Evolutionary conservation across 495 filamentous ascomycete species (phyloP).

Genomic region (Annulohypoxylon maeteangense): DNA sequence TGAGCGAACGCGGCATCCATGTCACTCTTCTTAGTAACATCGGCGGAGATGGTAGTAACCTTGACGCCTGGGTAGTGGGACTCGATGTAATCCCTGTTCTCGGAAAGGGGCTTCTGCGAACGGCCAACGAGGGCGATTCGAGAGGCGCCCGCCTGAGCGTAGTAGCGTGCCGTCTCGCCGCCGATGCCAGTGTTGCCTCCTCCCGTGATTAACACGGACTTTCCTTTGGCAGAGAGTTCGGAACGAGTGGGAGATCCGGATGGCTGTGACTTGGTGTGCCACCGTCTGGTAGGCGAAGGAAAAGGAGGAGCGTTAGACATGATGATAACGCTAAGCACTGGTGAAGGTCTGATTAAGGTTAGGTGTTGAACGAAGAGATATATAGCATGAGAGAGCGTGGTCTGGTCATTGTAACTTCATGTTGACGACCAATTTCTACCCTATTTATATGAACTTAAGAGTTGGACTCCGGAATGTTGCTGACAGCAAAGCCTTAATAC

Average conservation of each 20-base stretch:
- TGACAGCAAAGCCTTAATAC: too few relatives aligned
- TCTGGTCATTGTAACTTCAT: too few relatives aligned
- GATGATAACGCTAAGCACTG: neutral
- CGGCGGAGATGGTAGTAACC: constrained; percentile 42
- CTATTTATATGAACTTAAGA: too few relatives aligned
- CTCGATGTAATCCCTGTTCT: constrained; percentile 27
- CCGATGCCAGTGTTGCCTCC: constrained; percentile 53
- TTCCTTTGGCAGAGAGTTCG: constrained; percentile 54
- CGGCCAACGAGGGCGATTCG: constrained; percentile 53
- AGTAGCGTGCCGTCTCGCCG: constrained; percentile 52
- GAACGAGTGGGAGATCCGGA: constrained; percentile 48
- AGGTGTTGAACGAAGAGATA: too few relatives aligned
- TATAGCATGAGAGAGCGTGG: too few relatives aligned
- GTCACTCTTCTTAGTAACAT: constrained; percentile 55
- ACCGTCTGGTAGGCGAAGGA: constrained; percentile 39
- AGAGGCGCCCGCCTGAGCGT: constrained; percentile 57
- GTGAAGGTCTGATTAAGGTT: too few relatives aligned
- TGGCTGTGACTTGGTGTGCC: constrained; percentile 42
- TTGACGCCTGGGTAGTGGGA: constrained; percentile 31
- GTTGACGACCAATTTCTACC: too few relatives aligned
- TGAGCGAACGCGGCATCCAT: constrained; percentile 48
- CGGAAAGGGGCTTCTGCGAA: constrained; percentile 23
- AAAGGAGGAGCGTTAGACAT: constrained; percentile 24
- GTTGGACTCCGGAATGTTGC: too few relatives aligned
- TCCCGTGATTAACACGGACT: constrained; percentile 58